Evolutionary conservation across 1,284 basidiomycete species (phyloP).

Genomic region (Paramarasmius palmivorus): DNA sequence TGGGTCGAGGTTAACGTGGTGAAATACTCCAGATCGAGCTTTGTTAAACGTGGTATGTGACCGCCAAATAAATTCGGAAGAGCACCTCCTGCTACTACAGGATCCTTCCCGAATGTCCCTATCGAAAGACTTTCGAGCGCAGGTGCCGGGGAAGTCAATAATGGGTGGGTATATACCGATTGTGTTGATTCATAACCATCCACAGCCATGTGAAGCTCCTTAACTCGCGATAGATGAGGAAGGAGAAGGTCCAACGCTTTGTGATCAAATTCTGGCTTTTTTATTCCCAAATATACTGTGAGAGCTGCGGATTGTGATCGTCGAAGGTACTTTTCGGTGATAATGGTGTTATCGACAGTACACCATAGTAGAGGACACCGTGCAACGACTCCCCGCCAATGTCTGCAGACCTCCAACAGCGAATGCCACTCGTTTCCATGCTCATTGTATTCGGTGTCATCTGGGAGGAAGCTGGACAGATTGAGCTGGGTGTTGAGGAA

Average conservation of each 20-base stretch:
- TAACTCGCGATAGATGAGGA: conserved; percentile 11
- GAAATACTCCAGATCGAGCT: conserved; percentile 17
- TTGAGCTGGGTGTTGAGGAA: conserved; percentile 12
- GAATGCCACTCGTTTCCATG: conserved; percentile 12
- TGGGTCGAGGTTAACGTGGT: conserved; percentile 17
- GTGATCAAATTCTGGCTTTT: background rate
- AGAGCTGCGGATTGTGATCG: conserved; percentile 12
- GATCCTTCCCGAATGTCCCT: background rate
- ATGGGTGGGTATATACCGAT: conserved; percentile 1
- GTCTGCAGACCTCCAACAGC: conserved; percentile 18
- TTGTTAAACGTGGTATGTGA: conserved; percentile 13
- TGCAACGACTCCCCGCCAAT: conserved; percentile 18
- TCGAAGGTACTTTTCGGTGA: conserved; percentile 12
- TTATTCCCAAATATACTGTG: conserved; percentile 14
- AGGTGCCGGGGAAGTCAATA: conserved; percentile 5
- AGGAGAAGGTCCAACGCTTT: conserved; percentile 1
- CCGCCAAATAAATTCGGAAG: conserved; percentile 15
- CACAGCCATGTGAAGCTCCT: conserved; percentile 12
- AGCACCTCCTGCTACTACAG: background rate
- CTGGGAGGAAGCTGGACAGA: conserved; percentile 14
- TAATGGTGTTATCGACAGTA: conserved; percentile 6
- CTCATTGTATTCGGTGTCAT: background rate
- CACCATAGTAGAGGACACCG: conserved; percentile 15
- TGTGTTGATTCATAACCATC: conserved; percentile 1
- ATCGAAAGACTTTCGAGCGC: conserved; percentile 6